These are phyloP conservation scores for Carex myosuroides DNA, from an alignment of 176 grass and related monocot genomes.

Conservation along the genomic window DNA sequence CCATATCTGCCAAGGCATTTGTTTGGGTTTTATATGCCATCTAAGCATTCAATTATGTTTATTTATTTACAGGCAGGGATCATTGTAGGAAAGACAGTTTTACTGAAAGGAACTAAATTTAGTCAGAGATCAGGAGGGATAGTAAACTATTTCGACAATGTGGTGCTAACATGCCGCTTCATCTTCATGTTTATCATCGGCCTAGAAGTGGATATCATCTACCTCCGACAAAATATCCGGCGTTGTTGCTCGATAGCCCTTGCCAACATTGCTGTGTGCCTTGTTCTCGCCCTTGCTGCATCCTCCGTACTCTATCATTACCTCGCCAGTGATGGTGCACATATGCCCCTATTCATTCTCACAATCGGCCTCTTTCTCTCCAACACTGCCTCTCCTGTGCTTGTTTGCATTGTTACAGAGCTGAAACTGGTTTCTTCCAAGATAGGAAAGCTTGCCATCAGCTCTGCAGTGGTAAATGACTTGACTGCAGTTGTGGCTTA, in stretches of 20 bases:
- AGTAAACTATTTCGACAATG: constrained; percentile 5
- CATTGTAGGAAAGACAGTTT: constrained; percentile 34
- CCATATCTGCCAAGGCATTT: background rate
- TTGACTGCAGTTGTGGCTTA: constrained; percentile 20
- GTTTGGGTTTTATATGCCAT: background rate
- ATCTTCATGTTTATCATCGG: constrained; percentile 71
- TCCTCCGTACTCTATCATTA: constrained; percentile 26
- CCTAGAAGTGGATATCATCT: constrained; percentile 52
- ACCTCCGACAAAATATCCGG: constrained; percentile 37
- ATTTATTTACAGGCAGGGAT: constrained; percentile 39
- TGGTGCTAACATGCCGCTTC: constrained; percentile 31
- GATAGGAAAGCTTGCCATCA: constrained; percentile 52
- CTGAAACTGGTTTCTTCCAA: constrained; percentile 57
- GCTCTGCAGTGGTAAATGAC: constrained; percentile 50
- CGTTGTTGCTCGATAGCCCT: constrained; percentile 29
- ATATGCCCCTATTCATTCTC: constrained; percentile 23
- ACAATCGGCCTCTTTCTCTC: constrained; percentile 35
- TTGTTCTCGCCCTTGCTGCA: constrained; percentile 1
- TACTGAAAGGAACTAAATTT: constrained; percentile 22
- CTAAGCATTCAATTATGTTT: background rate
- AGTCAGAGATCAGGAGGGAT: constrained; percentile 7
- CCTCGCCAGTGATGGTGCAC: constrained; percentile 3
- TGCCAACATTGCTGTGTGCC: constrained; percentile 19
- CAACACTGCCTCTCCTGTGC: constrained; percentile 49
- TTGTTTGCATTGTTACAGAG: constrained; percentile 64